These are phyloP conservation scores for Phytophthora cajani DNA, from an alignment of 352 stramenopile genomes.

Conservation along the genomic window DNA sequence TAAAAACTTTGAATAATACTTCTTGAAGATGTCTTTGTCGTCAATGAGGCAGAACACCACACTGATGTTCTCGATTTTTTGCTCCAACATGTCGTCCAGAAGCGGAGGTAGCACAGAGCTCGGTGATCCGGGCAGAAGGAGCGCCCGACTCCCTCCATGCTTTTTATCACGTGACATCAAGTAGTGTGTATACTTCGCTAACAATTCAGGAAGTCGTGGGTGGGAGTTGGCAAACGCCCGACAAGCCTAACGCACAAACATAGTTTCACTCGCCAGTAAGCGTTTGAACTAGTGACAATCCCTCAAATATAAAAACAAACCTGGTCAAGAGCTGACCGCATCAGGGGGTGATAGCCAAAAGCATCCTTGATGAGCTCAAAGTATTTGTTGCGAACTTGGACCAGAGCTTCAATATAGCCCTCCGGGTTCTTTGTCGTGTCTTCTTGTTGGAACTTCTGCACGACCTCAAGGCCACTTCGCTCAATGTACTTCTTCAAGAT, in stretches of 20 bases:
- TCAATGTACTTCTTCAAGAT: slow-evolving; percentile 91
- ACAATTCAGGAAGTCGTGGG: slow-evolving; percentile 73
- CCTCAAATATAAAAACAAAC: slow-evolving; percentile 31
- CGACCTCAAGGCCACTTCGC: slow-evolving; percentile 75
- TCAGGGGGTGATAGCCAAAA: slow-evolving; percentile 83
- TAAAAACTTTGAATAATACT: slow-evolving; percentile 88
- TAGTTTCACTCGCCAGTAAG: neutral
- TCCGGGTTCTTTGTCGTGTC: slow-evolving; percentile 84
- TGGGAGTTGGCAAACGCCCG: slow-evolving; percentile 86
- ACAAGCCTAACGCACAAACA: slow-evolving; percentile 56
- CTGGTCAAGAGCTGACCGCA: slow-evolving; percentile 85
- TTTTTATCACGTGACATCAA: slow-evolving; percentile 85
- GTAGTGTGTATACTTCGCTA: slow-evolving; percentile 87
- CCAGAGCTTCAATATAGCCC: slow-evolving; percentile 85
- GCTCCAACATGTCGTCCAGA: slow-evolving; percentile 70
- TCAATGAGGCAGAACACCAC: slow-evolving; percentile 90
- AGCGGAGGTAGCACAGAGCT: slow-evolving; percentile 19
- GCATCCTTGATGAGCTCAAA: slow-evolving; percentile 87
- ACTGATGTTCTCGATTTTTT: slow-evolving; percentile 83
- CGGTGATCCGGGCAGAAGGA: slow-evolving; percentile 34
- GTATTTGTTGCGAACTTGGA: slow-evolving; percentile 85
- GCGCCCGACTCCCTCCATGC: slow-evolving; percentile 20
- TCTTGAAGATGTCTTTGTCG: slow-evolving; percentile 91
- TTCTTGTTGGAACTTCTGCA: slow-evolving; percentile 81
- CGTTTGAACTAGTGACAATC: neutral